Base-by-base conservation (phyloP, 2,329 filamentous ascomycete genomes). In the Alternaria dauci region DNA sequence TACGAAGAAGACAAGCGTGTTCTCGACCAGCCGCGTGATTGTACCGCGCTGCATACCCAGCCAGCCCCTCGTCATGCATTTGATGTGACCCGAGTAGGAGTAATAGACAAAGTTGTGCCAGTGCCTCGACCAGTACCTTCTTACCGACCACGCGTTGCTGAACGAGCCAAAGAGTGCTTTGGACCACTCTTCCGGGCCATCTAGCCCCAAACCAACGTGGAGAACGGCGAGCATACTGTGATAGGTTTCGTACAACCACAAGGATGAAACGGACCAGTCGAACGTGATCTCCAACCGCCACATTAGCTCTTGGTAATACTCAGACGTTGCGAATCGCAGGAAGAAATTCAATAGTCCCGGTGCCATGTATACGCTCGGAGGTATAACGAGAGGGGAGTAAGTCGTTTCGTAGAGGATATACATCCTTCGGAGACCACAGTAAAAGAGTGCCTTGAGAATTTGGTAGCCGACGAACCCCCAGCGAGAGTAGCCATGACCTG, bases 41-140 rank as follows among this genome's bases (percentile, higher is more conserved):
- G 18, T 32, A 0, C 48, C 50, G 18, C 53, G 54, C 42, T 47
- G 9, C 53, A 68, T 50, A 2, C 62, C 28, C n/a, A 66, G 26
- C 60, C 55, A 61, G 14, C 53, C 23, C 20, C 69, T 39, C 23
- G 63, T 68, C 1, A 71, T 9, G n/a, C 67, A 32, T 52, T 63
- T 65, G 20, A 55, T 43, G 28, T 71, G 68, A 9, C 59, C 61
- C 2, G 44, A 38, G 43, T 71, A 68, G 7, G 58, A 62, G 14
- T 56, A 47, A 25, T 66, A 58, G 23, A 71, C 62, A 28, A 57
- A 71, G 16, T 67, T 67, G 43, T 71, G 69, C 69, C 69, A 71
- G 39, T 71, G 68, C 8, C 52, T 46, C 1, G 62, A 57, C 69
- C 69, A 71, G 23, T 68, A 71, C 11, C 57, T 12, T 2, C 69